Evolutionary conservation across 2,329 filamentous ascomycete species (phyloP).

Genomic region (Coniochaeta pulveracea): DNA sequence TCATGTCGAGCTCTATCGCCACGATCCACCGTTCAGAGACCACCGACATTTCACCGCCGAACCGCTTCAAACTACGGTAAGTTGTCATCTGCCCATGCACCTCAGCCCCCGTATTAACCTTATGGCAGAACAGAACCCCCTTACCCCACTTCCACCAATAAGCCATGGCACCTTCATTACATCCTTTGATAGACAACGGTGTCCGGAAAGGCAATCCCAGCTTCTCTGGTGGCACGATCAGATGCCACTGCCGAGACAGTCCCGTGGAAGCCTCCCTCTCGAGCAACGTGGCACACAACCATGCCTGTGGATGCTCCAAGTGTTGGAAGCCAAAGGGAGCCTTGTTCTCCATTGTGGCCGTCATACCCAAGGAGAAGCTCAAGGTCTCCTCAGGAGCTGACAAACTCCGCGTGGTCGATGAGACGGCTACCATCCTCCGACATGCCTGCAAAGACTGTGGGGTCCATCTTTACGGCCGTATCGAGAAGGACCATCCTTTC

Average conservation of each 20-base stretch:
- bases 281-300: slow-evolving; percentile 54
- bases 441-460: slow-evolving; percentile 50
- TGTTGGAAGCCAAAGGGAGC: slow-evolving; percentile 58
- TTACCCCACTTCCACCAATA: too few species aligned
- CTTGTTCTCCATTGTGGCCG: slow-evolving; percentile 53
- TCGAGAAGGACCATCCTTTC: slow-evolving; percentile 54
- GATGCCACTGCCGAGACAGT: slow-evolving; percentile 45
- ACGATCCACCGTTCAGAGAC: too few species aligned
- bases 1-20: too few species aligned
- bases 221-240: slow-evolving; percentile 49
- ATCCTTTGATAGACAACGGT: slow-evolving; percentile 53
- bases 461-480: slow-evolving; percentile 52
- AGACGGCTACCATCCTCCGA: slow-evolving; percentile 45
- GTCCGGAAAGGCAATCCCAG: slow-evolving; percentile 40
- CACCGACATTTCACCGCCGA: too few species aligned
- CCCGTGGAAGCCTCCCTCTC: slow-evolving; percentile 46
- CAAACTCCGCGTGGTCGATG: slow-evolving; percentile 47
- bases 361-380: slow-evolving; percentile 44
- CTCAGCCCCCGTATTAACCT: too few species aligned
- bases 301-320: slow-evolving; percentile 61
- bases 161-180: too few species aligned
- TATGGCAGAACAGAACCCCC: too few species aligned
- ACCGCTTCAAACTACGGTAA: too few species aligned
- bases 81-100: too few species aligned
- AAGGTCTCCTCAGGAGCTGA: slow-evolving; percentile 42